phyloP scores from a whole-genome alignment of 768 basidiomycete species.

The Tricholoma flavovirens region DNA sequence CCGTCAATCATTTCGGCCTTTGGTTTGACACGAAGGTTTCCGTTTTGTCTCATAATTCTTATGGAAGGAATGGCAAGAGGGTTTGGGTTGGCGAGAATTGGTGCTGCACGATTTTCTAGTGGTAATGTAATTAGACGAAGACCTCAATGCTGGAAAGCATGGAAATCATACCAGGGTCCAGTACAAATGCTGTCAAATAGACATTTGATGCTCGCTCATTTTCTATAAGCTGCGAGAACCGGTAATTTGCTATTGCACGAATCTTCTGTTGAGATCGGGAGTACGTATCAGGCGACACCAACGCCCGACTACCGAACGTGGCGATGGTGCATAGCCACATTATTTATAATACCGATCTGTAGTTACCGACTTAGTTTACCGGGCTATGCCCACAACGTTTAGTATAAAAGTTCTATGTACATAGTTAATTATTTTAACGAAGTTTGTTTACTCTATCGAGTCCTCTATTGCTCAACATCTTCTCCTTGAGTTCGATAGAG shows the following conservation, averaged over 20 bases:
- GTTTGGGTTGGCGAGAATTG: constrained; percentile 2
- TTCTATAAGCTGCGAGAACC: too few species aligned
- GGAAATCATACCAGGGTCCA: constrained; percentile 2
- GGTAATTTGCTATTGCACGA: not conserved
- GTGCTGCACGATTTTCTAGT: not conserved
- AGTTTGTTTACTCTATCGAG: too few species aligned
- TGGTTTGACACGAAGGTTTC: not conserved
- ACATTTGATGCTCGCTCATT: constrained; percentile 2
- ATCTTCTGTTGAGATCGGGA: too few species aligned
- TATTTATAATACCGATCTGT: too few species aligned
- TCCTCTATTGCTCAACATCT: too few species aligned
- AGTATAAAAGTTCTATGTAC: too few species aligned
- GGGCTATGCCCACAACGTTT: too few species aligned
- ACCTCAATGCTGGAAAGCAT: not conserved
- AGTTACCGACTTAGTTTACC: too few species aligned
- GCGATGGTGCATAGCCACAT: too few species aligned
- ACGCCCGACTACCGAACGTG: too few species aligned
- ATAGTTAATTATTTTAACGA: too few species aligned
- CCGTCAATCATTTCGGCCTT: constrained; percentile 2
- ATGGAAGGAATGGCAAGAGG: not conserved
- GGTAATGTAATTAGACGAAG: not conserved
- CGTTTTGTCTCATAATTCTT: not conserved
- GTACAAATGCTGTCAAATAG: constrained; percentile 5
- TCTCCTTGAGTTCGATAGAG: not conserved
- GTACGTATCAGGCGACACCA: too few species aligned